Evolutionary conservation across 2,329 filamentous ascomycete genomes (phyloP).

Genomic region (Fusarium anguioides): DNA sequence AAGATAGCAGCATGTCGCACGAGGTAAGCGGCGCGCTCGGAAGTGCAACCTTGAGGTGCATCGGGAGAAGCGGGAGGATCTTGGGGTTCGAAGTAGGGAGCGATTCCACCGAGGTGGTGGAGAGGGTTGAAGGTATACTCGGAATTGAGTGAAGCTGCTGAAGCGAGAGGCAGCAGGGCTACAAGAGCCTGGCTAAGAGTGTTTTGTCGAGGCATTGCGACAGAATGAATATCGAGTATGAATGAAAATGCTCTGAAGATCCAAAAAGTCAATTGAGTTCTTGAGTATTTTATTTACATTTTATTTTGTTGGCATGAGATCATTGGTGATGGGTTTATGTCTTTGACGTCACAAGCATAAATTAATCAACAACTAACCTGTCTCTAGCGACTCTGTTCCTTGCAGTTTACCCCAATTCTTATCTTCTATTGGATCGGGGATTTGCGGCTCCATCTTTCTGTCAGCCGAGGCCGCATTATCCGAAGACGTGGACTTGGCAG

Average conservation of each 20-base stretch:
- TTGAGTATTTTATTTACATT: conserved; percentile 5
- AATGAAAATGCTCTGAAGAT: background rate
- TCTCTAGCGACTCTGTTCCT: conserved; percentile 18
- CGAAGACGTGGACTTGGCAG: conserved; percentile 28
- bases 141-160: conserved; percentile 53
- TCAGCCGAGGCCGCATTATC: conserved; percentile 34
- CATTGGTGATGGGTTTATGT: conserved; percentile 6
- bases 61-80: conserved; percentile 53
- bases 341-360: conserved; percentile 35
- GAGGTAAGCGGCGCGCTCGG: conserved; percentile 64
- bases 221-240: background rate
- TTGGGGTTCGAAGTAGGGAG: conserved; percentile 67
- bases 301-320: conserved; percentile 21
- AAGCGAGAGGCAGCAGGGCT: conserved; percentile 19
- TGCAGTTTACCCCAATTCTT: conserved; percentile 1
- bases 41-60: conserved; percentile 62
- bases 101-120: conserved; percentile 65
- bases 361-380: conserved; percentile 10
- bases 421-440: conserved; percentile 28
- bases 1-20: conserved; percentile 71
- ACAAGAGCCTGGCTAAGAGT: conserved; percentile 12
- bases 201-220: conserved; percentile 29
- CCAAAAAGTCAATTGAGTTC: background rate
- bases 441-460: conserved; percentile 29
- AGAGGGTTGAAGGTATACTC: conserved; percentile 64